A percentile compares a stretch with the other conserved stretches of the same genome.
Conservation (phyloP, 1,284 basidiomycete genomes). For the Stereum hirsutum region DNA sequence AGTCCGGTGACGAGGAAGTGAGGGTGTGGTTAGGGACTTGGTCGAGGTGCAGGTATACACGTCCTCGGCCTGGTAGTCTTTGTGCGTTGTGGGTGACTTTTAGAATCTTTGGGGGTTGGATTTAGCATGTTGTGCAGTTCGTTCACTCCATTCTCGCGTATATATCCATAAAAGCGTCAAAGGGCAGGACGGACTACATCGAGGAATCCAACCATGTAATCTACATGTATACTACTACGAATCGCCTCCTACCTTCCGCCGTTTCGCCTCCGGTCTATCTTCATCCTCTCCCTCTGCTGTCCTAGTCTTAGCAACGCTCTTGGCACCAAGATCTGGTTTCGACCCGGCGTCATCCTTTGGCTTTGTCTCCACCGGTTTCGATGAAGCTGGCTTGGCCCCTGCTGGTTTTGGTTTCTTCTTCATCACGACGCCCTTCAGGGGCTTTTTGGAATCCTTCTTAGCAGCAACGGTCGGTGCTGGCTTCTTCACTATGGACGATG, state of each 20-base stretch:
- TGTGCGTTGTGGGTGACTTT: too few species aligned
- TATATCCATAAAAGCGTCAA: too few species aligned
- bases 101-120: too few species aligned
- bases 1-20: slow-evolving; percentile 22
- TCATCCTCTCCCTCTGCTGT: slow-evolving; percentile 13
- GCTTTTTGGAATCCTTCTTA: slow-evolving; percentile 51
- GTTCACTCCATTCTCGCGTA: too few species aligned
- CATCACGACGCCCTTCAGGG: slow-evolving; percentile 69
- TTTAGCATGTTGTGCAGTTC: too few species aligned
- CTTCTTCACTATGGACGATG: slow-evolving; percentile 15
- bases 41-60: too few species aligned
- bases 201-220: too few species aligned
- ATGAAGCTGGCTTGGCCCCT: background rate
- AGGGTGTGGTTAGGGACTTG: slow-evolving; percentile 5
- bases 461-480: slow-evolving; percentile 13
- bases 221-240: too few species aligned
- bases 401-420: slow-evolving; percentile 56
- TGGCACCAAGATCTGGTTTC: background rate
- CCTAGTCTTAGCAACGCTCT: slow-evolving; percentile 13
- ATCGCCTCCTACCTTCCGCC: slow-evolving; percentile 50
- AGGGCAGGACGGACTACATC: too few species aligned
- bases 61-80: too few species aligned
- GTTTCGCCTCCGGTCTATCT: slow-evolving; percentile 36
- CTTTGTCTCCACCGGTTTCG: background rate
- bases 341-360: background rate